These are phyloP conservation scores for Fusarium subtropicale DNA, from an alignment of 2,329 filamentous ascomycete genomes.

Conservation along the genomic window DNA sequence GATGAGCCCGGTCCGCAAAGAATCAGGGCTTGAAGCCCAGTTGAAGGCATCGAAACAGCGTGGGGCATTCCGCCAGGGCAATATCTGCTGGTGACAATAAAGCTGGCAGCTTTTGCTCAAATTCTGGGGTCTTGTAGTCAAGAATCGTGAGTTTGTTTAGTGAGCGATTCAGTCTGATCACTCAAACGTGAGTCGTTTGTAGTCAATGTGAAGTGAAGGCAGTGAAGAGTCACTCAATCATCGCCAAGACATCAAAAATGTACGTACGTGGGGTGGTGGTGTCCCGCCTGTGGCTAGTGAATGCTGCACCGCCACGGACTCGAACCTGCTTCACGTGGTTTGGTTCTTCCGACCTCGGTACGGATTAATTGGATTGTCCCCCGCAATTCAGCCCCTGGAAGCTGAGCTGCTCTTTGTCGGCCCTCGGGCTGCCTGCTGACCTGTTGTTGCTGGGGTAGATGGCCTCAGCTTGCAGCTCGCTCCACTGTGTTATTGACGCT, in stretches of 20 bases:
- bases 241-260: constrained; percentile 46
- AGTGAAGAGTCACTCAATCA: constrained; percentile 48
- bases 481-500: constrained; percentile 48
- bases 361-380: constrained; percentile 47
- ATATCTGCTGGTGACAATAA: constrained; percentile 14
- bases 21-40: constrained; percentile 85
- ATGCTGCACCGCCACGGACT: constrained; percentile 22
- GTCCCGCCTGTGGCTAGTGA: constrained; percentile 45
- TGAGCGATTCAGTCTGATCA: background rate
- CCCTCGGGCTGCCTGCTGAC: constrained; percentile 43
- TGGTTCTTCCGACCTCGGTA: constrained; percentile 38
- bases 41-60: constrained; percentile 76
- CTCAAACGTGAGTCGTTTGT: constrained; percentile 33
- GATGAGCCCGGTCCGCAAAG: constrained; percentile 85
- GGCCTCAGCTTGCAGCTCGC: constrained; percentile 37
- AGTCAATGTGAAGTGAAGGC: constrained; percentile 42
- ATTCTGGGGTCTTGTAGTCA: background rate
- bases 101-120: background rate
- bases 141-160: background rate
- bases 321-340: constrained; percentile 38
- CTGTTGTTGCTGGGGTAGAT: constrained; percentile 47
- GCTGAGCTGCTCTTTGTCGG: constrained; percentile 38
- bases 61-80: constrained; percentile 71
- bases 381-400: constrained; percentile 45
- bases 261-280: constrained; percentile 34